Evolutionary conservation across 352 stramenopile genomes (phyloP), one percentile per base, ranked within the genome.

Genomic region (Achlya hypogyna): DNA sequence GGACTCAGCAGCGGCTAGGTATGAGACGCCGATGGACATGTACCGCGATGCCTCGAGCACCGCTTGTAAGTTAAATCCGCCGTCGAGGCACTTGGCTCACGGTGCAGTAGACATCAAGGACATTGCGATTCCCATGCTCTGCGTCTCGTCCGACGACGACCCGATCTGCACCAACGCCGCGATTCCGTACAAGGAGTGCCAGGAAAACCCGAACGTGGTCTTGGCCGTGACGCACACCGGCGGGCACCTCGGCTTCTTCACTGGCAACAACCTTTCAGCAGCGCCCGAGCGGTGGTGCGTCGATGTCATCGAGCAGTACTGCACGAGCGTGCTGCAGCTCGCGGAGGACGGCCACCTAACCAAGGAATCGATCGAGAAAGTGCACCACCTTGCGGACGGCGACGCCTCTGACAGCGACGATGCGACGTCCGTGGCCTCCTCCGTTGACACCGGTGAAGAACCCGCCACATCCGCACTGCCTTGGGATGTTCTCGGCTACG

Each of bases 161-260:
- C 76, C 78, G 18, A 83, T 85, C 54, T 82, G 78, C 42, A 69
- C 80, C 1, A 60, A 63, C 53, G 18, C 49, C 69, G 27, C 76
- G 65, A 42, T 74, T 43, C 28, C 66, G 65, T 51, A 71, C 72
- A 10, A 43, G 6, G 66, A 79, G 25, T 75, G 81, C 5, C 25
- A 72, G 40, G 69, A 65, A 18, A 93, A 87, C 59, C 64, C 75
- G 8, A 78, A 84, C n/a, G 72, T 89, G 53, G 87, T 93, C 38
- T 65, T 93, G 23, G 84, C 72, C 34, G 74, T 78, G 38, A 93
- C 84, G 25, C 78, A 82, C 25, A 73, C 63, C 2, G 82, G 84
- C 35, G 82, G 82, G 22, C 84, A 90, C 69, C 72, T 93, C 51
- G 79, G 71, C 0, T 93, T 89, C 60, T 91, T 86, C 60, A 76